A percentile compares a stretch with the other conserved stretches of the same genome.
phyloP scores from a whole-genome alignment of 139 green algal species.

The Asterochloris sp. region DNA sequence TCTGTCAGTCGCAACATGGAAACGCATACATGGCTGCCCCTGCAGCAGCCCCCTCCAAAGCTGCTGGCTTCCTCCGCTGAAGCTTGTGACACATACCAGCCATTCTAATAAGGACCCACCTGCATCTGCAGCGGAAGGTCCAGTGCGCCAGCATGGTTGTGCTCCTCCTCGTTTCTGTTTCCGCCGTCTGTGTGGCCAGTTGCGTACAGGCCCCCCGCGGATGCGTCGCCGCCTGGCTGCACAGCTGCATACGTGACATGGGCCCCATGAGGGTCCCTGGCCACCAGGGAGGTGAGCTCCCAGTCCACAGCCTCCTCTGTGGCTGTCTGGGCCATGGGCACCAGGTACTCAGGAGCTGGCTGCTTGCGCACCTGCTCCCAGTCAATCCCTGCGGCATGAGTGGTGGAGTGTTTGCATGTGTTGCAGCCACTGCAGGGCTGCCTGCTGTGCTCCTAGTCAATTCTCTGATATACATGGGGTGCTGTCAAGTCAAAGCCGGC shows the following conservation, averaged over 20 bases:
- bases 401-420: not conserved
- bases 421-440: not conserved
- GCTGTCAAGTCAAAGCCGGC: not conserved
- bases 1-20: no score
- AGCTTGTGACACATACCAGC: not conserved
- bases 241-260: not conserved
- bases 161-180: not conserved
- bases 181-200: not conserved
- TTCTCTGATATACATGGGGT: not conserved
- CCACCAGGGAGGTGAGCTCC: constrained; percentile 17
- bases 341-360: constrained; percentile 1
- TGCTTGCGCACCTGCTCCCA: constrained; percentile 32
- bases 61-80: no score
- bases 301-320: constrained; percentile 26
- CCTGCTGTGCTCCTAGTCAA: not conserved
- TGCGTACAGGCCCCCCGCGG: not conserved
- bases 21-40: no score
- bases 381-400: constrained; percentile 15
- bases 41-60: no score
- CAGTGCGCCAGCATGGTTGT: constrained; percentile 12
- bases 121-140: not conserved
- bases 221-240: not conserved
- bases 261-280: not conserved
- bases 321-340: not conserved
- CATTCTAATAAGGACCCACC: not conserved